These are phyloP conservation scores for Rhodofomes roseus DNA, from an alignment of 1,284 basidiomycete genomes.

Conservation along the genomic window DNA sequence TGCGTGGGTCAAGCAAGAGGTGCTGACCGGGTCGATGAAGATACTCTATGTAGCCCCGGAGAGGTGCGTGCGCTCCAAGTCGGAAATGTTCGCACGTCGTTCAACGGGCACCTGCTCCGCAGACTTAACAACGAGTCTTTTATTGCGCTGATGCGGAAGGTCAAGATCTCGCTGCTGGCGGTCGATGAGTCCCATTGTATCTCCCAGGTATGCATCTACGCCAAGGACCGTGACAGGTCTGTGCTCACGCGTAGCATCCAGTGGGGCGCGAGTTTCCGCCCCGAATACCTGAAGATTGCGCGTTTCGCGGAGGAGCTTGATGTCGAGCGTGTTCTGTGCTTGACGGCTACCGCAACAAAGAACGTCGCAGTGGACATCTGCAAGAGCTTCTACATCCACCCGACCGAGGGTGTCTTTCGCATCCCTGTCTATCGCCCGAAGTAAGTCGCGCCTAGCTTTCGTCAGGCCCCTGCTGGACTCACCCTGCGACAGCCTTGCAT, in stretches of 20 bases:
- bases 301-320: conserved; percentile 57
- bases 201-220: conserved; percentile 30
- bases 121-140: conserved; percentile 59
- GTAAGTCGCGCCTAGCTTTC: conserved; percentile 19
- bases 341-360: conserved; percentile 71
- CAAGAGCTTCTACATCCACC: conserved; percentile 47
- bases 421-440: conserved; percentile 40
- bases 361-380: conserved; percentile 66
- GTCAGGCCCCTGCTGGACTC: neutral
- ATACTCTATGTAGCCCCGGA: conserved; percentile 96
- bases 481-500: conserved; percentile 43
- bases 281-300: conserved; percentile 53
- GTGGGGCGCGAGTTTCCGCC: conserved; percentile 60
- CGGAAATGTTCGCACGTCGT: neutral
- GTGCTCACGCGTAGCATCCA: conserved; percentile 11
- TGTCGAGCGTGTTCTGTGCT: conserved; percentile 65
- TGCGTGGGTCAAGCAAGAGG: conserved; percentile 41
- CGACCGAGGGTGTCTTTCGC: conserved; percentile 35
- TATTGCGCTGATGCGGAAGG: conserved; percentile 66
- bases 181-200: conserved; percentile 98
- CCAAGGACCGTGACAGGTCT: neutral
- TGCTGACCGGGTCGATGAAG: conserved; percentile 38
- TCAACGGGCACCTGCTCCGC: conserved; percentile 29
- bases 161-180: conserved; percentile 72
- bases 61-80: conserved; percentile 37